Conservation (phyloP, 306 rosid genomes). For the Malus sieversii region DNA sequence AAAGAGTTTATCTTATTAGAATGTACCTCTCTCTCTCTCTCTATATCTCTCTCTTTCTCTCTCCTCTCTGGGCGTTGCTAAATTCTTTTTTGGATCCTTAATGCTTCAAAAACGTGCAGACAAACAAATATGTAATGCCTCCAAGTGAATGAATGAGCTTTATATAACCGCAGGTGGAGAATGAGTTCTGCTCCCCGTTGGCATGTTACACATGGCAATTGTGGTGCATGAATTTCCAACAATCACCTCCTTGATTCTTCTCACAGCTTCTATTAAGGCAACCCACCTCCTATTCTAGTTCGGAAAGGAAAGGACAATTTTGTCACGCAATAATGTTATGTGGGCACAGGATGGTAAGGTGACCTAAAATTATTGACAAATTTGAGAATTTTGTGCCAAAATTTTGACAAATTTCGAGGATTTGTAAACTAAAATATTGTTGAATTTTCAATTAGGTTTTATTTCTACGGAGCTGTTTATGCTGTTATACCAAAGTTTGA, state of each 20-base stretch:
- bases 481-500: conserved; percentile 7
- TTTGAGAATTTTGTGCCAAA: not conserved
- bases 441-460: not conserved
- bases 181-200: not conserved
- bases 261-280: not conserved
- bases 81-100: conserved; percentile 2
- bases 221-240: not conserved
- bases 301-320: not conserved
- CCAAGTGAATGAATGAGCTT: not conserved
- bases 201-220: not conserved
- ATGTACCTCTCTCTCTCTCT: not conserved
- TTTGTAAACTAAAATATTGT: not conserved
- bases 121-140: not conserved
- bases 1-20: not conserved
- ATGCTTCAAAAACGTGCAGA: conserved; percentile 3
- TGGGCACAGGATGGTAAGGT: not conserved
- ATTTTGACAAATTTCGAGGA: not conserved
- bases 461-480: not conserved
- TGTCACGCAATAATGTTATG: not conserved
- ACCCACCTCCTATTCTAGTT: not conserved
- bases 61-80: not conserved
- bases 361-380: not conserved
- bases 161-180: not conserved
- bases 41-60: not conserved
- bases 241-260: not conserved